Evolutionary conservation across 805 yeast genomes (phyloP), one percentile per base, ranked within the genome.

Genomic region (Pachysolen tannophilus): DNA sequence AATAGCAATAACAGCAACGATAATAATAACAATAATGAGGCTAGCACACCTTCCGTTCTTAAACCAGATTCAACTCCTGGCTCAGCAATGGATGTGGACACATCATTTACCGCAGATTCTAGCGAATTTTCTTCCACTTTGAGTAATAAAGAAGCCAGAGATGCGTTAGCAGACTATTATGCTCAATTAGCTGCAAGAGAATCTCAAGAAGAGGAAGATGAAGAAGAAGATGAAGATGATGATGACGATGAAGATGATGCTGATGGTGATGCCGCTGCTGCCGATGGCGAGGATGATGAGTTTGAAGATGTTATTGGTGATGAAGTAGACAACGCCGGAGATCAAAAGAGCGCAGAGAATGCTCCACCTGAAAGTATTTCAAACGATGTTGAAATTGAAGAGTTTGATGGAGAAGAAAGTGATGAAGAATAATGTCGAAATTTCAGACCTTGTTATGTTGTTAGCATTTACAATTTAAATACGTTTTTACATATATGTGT

Each of bases 101-200:
- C n/a, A n/a, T n/a, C n/a, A 23, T 7, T 23, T 11, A 32, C 38
- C 28, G 31, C 30, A 14, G 32, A 34, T 15, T n/a, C 38, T 20
- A 34, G 28, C 29, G 33, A 20, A 17, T 38, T 26, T 28, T 33
- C 40, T 18, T 23, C 26, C 43, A 40, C 28, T 31, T 50, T 63
- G n/a, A 72, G 73, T 46, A 78, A 80, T 38, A 64, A 69, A 45
- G 82, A 78, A 52, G 78, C 79, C 25, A 81, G 81, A 55, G 84
- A 78, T 46, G 85, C 86, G 3, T 56, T 77, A 46, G 69, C 75
- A n/a, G 78, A 75, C 13, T 84, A 83, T 52, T 84, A 84, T 52
- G 86, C 86, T 8, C 77, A 79, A 45, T 65, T 83, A 55, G 86
- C 83, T 8, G 76, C 74, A 42, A 69, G 77, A 46, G 82, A 81